Conservation (phyloP, 2,329 filamentous ascomycete genomes). For the Decorospora gaudefroyi region DNA sequence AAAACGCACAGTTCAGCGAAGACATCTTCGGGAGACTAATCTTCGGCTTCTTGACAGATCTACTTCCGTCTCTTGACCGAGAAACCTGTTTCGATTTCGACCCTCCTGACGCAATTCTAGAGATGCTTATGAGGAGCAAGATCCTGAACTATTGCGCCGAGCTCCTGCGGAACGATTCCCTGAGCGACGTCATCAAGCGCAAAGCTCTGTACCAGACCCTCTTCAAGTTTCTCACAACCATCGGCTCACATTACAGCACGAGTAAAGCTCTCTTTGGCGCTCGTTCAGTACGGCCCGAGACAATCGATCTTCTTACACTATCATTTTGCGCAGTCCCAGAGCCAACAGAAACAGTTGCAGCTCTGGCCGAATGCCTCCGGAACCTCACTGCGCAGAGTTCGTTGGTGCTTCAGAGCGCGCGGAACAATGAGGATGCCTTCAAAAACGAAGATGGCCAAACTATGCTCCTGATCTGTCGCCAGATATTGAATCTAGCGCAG, state of each 20-base stretch:
- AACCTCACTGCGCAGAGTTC: slow-evolving; percentile 34
- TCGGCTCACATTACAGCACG: slow-evolving; percentile 41
- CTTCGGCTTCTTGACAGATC: slow-evolving; percentile 25
- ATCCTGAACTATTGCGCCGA: slow-evolving; percentile 48
- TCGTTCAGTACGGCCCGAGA: slow-evolving; percentile 41
- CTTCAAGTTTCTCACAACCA: slow-evolving; percentile 48
- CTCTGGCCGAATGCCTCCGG: slow-evolving; percentile 33
- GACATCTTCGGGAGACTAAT: slow-evolving; percentile 19
- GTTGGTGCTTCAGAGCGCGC: slow-evolving; percentile 26
- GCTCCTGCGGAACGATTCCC: slow-evolving; percentile 50
- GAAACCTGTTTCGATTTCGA: slow-evolving; percentile 35
- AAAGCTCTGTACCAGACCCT: slow-evolving; percentile 47
- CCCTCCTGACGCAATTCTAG: slow-evolving; percentile 35
- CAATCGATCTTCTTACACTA: slow-evolving; percentile 45
- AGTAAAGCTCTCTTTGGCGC: slow-evolving; percentile 40
- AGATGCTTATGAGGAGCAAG: slow-evolving; percentile 46
- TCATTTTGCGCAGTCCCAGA: slow-evolving; percentile 29
- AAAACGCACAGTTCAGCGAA: slow-evolving; percentile 14
- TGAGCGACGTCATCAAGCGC: slow-evolving; percentile 46
- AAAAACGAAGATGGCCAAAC: slow-evolving; percentile 30
- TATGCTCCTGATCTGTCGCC: slow-evolving; percentile 44
- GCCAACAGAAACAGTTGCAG: slow-evolving; percentile 18
- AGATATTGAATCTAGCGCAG: slow-evolving; percentile 37
- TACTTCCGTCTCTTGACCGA: slow-evolving; percentile 32
- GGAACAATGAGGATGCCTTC: slow-evolving; percentile 23